Conservation (phyloP, 495 filamentous ascomycete species). For the Aspergillus affinis region DNA sequence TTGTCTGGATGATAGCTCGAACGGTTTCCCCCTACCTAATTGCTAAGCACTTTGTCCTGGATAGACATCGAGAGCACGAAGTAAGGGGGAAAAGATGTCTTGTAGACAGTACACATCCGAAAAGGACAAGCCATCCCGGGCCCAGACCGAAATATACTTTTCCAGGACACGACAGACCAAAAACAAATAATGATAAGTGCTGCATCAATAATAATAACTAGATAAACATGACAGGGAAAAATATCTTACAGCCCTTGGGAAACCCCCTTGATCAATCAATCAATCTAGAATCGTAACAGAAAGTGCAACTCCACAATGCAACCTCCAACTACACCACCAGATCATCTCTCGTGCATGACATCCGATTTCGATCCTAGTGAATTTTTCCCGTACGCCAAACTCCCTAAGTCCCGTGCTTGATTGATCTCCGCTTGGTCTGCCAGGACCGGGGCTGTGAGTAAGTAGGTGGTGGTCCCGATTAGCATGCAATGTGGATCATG, state of each 20-base stretch:
- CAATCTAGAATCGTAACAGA: neutral
- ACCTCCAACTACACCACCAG: neutral
- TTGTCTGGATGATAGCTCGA: too few species aligned
- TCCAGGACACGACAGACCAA: too few species aligned
- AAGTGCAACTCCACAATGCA: conserved; percentile 1
- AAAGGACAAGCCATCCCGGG: too few species aligned
- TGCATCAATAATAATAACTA: too few species aligned
- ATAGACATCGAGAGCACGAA: too few species aligned
- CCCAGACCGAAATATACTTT: too few species aligned
- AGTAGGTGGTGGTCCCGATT: neutral
- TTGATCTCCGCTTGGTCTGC: neutral
- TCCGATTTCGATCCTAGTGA: conserved; percentile 2
- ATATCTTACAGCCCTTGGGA: neutral
- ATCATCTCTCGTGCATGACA: neutral
- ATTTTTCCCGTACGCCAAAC: conserved; percentile 11
- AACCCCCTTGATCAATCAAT: neutral
- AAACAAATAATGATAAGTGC: too few species aligned
- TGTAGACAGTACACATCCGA: too few species aligned
- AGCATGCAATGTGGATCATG: neutral
- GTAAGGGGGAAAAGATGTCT: too few species aligned
- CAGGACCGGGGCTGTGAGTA: neutral
- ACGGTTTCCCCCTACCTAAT: too few species aligned
- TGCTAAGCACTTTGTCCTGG: too few species aligned
- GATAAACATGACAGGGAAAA: too few species aligned
- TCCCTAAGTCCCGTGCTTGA: conserved; percentile 2